phyloP scores from a whole-genome alignment of 148 eudicot species.

The Pharnaceum exiguum region DNA sequence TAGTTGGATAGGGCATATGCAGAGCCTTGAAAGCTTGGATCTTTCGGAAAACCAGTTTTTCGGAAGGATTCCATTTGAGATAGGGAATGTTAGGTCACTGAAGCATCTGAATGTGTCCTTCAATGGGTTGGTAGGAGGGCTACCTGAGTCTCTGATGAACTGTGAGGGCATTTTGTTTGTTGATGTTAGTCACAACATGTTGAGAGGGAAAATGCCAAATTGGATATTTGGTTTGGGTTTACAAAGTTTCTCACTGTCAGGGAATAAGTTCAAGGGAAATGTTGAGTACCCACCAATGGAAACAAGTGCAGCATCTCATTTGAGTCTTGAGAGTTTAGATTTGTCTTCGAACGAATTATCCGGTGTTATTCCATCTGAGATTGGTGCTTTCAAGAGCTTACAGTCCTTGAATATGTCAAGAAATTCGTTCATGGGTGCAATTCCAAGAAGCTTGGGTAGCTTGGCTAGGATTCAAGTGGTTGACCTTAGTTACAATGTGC shows the following conservation, averaged over 20 bases:
- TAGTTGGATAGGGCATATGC: slow-evolving; percentile 74
- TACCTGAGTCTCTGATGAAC: slow-evolving; percentile 56
- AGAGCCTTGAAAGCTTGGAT: slow-evolving; percentile 67
- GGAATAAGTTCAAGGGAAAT: slow-evolving; percentile 53
- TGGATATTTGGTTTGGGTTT: slow-evolving; percentile 65
- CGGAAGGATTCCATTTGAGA: slow-evolving; percentile 49
- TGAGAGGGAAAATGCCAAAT: slow-evolving; percentile 54
- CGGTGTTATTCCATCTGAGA: slow-evolving; percentile 45
- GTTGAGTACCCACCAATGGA: slow-evolving; percentile 29
- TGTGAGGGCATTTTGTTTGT: slow-evolving; percentile 47
- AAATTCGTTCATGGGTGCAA: slow-evolving; percentile 44
- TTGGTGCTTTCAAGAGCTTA: slow-evolving; percentile 49
- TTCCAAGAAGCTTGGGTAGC: slow-evolving; percentile 58
- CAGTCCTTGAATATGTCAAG: slow-evolving; percentile 51
- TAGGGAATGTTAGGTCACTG: slow-evolving; percentile 56
- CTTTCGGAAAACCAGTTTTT: slow-evolving; percentile 64
- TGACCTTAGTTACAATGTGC: slow-evolving; percentile 63
- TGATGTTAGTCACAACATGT: slow-evolving; percentile 58
- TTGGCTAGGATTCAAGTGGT: slow-evolving; percentile 39
- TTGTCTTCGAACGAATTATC: slow-evolving; percentile 58
- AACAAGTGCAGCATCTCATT: slow-evolving; percentile 30
- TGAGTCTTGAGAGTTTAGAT: slow-evolving; percentile 51
- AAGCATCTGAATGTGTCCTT: slow-evolving; percentile 55
- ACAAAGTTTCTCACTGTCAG: slow-evolving; percentile 40
- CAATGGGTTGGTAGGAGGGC: slow-evolving; percentile 52